Conservation (phyloP, 345 rosid genomes). For the Sisymbrium irio region DNA sequence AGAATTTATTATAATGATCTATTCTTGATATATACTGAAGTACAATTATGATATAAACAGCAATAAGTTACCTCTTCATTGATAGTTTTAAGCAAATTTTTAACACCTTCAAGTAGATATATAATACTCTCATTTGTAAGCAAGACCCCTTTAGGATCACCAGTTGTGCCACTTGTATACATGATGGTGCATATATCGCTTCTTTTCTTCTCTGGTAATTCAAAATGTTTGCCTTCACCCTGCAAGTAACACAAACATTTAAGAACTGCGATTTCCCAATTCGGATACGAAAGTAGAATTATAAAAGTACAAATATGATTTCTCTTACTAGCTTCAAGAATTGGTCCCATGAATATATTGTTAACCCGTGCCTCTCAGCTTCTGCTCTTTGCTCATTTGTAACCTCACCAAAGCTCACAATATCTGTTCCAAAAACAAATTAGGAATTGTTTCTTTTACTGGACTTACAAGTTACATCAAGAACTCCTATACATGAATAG, state of each 20-base stretch:
- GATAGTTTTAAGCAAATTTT: constrained; percentile 51
- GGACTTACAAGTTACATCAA: neutral
- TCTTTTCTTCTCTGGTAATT: constrained; percentile 76
- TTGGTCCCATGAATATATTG: constrained; percentile 75
- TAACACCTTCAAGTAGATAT: constrained; percentile 73
- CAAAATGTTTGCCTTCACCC: constrained; percentile 70
- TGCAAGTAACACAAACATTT: constrained; percentile 18
- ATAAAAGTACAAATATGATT: neutral
- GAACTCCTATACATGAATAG: neutral
- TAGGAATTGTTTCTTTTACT: constrained; percentile 11
- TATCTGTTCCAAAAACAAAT: constrained; percentile 47
- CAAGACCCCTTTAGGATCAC: constrained; percentile 98
- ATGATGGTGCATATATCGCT: constrained; percentile 87
- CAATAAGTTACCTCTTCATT: constrained; percentile 56
- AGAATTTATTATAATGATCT: neutral
- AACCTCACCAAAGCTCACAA: constrained; percentile 92
- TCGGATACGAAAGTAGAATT: neutral
- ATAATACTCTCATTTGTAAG: constrained; percentile 88
- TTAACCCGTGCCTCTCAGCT: constrained; percentile 56
- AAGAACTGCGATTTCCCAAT: neutral
- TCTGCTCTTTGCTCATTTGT: constrained; percentile 60
- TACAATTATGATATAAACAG: neutral
- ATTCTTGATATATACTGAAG: neutral
- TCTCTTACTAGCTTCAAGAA: constrained; percentile 67
- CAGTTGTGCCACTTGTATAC: constrained; percentile 99